Evolutionary conservation across 495 filamentous ascomycete genomes (phyloP).

Genomic region (Lasiosphaeria ovina): DNA sequence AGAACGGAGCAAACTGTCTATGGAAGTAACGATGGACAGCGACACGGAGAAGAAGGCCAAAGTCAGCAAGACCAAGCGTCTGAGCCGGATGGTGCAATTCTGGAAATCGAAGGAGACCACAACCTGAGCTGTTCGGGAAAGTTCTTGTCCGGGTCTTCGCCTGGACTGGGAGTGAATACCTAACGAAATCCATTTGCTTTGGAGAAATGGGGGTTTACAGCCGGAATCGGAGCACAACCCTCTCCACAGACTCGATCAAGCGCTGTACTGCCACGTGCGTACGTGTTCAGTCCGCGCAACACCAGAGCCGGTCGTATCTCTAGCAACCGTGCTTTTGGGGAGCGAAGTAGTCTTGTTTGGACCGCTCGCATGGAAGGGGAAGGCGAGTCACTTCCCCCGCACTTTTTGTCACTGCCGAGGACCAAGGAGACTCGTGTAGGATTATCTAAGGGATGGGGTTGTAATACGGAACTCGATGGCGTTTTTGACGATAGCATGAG

Average conservation of each 20-base stretch:
- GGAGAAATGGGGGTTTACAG: background rate
- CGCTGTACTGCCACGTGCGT: too few relatives aligned
- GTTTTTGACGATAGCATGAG: constrained; percentile 43
- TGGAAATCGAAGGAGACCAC: constrained; percentile 59
- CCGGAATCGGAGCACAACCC: background rate
- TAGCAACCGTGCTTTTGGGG: background rate
- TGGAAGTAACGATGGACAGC: constrained; percentile 59
- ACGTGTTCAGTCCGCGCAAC: background rate
- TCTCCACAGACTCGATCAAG: too few relatives aligned
- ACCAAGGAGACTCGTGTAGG: constrained; percentile 33
- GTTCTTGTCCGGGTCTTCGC: too few relatives aligned
- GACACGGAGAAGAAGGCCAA: constrained; percentile 60
- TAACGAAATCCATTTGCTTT: too few relatives aligned
- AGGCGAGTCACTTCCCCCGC: background rate
- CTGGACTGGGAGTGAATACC: too few relatives aligned
- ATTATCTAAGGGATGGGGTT: constrained; percentile 22
- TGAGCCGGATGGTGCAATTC: constrained; percentile 81
- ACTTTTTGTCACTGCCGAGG: background rate
- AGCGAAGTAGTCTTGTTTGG: background rate
- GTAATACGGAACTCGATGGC: constrained; percentile 20
- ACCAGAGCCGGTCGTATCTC: background rate
- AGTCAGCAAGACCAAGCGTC: constrained; percentile 66
- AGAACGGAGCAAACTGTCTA: constrained; percentile 76
- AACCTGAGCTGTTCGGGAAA: constrained; percentile 13
- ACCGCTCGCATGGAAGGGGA: background rate